These are phyloP conservation scores for Trichosanthes truncata DNA, from an alignment of 306 rosid genomes.

Conservation along the genomic window DNA sequence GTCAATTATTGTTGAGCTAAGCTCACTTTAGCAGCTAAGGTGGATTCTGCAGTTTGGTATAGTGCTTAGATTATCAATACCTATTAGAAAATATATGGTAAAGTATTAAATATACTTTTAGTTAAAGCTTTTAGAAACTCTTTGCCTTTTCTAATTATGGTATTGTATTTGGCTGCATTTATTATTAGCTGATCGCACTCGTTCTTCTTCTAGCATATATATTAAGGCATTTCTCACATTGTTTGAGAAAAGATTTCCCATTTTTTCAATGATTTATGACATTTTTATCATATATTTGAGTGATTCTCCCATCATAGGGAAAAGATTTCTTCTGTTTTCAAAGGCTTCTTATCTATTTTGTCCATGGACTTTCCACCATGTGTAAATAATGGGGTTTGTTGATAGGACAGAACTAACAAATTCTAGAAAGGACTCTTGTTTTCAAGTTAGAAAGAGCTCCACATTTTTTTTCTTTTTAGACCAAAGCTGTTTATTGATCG, in stretches of 20 bases:
- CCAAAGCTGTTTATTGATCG: not conserved
- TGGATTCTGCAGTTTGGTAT: not conserved
- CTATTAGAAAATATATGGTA: not conserved
- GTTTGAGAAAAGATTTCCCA: not conserved
- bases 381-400: no score
- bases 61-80: not conserved
- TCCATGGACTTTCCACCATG: not conserved
- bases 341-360: not conserved
- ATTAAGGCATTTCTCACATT: not conserved
- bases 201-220: not conserved
- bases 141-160: not conserved
- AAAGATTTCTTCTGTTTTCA: not conserved
- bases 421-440: not conserved
- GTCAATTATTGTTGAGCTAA: no score
- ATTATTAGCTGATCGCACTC: not conserved
- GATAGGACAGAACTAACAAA: not conserved
- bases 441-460: not conserved
- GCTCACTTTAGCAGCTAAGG: not conserved
- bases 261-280: not conserved
- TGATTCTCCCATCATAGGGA: not conserved
- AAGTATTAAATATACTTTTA: not conserved
- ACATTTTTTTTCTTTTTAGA: not conserved
- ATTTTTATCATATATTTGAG: not conserved
- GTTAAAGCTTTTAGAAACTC: not conserved
- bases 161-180: not conserved